Base-by-base conservation (phyloP, 345 rosid genomes). In the Eucalyptus marginata region DNA sequence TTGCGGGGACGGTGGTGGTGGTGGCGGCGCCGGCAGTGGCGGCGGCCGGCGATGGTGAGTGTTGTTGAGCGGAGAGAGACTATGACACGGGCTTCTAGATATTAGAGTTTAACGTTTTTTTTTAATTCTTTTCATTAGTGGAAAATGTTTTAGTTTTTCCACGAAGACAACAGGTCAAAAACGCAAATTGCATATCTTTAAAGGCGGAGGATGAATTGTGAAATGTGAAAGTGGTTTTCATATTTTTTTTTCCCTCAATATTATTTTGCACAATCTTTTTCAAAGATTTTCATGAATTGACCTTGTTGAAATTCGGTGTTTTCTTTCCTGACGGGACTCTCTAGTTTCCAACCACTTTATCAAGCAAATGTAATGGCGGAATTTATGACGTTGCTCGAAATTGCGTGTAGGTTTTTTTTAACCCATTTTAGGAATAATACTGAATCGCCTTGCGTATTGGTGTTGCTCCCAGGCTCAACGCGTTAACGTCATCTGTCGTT, bases 11-110 rank as follows among this genome's bases (percentile, higher is more conserved):
- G 2, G 31, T 27, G 31, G n/a, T 25, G 58, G 58, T 3, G 24
- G 59, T 1, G n/a, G n/a, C 6, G 0, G 29, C 2, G n/a, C n/a
- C n/a, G 17, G 52, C 6, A 3, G 8, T 1, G 17, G 52, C 1
- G 8, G 22, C 7, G 3, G 54, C 14, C n/a, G 15, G 31, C 31
- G 2, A 59, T 59, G 66, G 31, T 12, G n/a, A 27, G 66, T 25
- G 7, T 12, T 59, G 66, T 9, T 5, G 66, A 27, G 66, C 2
- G n/a, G 66, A 59, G n/a, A 59, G 66, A 59, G 31, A 1, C n/a
- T 12, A 27, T 59, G 54, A 51, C 22, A 51, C 2, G 31, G 4
- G 66, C 31, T 59, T 59, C 31, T 59, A 5, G 66, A 59, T 59
- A 59, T 27, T 59, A 59, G 12, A 59, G 29, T 27, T 59, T 25